Conservation (phyloP, 129 eudicot genomes). For the Logfia minima region DNA sequence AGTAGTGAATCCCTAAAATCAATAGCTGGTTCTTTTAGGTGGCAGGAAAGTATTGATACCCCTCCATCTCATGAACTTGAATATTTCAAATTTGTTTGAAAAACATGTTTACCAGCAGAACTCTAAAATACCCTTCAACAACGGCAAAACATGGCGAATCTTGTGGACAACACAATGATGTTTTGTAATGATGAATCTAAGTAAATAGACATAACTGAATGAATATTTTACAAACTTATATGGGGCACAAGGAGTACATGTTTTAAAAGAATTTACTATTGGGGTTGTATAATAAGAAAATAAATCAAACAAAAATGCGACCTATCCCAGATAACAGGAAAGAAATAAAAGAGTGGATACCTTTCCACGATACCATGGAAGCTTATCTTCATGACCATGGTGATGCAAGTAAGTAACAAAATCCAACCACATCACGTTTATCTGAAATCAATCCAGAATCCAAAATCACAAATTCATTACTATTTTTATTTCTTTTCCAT, state of each 20-base stretch:
- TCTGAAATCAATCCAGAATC: conserved; percentile 39
- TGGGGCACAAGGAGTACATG: background rate
- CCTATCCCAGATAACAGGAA: background rate
- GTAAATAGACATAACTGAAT: background rate
- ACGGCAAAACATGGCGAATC: background rate
- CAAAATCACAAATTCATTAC: conserved; percentile 20
- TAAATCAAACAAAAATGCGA: background rate
- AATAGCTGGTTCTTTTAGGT: too few relatives aligned
- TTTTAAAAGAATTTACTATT: background rate
- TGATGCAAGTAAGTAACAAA: conserved; percentile 70
- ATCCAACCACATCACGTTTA: conserved; percentile 62
- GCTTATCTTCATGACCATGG: conserved; percentile 67
- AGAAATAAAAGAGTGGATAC: conserved; percentile 31
- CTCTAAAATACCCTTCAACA: background rate
- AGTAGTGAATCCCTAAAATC: background rate
- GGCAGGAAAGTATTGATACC: too few relatives aligned
- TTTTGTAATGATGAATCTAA: background rate
- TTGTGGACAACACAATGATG: background rate
- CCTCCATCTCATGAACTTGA: background rate
- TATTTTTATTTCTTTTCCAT: background rate
- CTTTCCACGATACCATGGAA: conserved; percentile 78
- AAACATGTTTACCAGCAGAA: background rate
- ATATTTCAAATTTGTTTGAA: background rate
- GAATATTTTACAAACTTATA: background rate
- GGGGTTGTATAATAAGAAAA: background rate